Evolutionary conservation across 1,284 basidiomycete species (phyloP).

Genomic region (Leccinum griseonigrum): DNA sequence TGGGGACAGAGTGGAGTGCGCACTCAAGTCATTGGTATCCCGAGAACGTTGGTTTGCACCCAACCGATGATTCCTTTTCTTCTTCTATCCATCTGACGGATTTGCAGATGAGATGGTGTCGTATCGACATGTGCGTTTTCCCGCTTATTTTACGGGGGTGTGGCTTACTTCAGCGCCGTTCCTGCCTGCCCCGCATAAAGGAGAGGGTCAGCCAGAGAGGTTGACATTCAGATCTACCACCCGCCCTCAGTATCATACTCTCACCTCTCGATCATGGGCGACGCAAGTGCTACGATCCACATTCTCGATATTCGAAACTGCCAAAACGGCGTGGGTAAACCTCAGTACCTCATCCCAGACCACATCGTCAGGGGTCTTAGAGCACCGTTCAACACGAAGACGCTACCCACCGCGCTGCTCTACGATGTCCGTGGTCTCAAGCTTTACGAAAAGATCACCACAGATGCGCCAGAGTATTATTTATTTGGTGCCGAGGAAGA

Average conservation of each 20-base stretch:
- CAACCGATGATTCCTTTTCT: conserved; percentile 1
- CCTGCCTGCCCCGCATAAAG: neutral
- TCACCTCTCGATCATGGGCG: conserved; percentile 20
- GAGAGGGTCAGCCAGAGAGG: neutral
- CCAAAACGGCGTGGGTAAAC: conserved; percentile 2
- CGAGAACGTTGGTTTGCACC: neutral
- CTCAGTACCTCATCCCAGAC: conserved; percentile 37
- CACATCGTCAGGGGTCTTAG: conserved; percentile 57
- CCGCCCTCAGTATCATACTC: neutral
- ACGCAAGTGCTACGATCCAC: conserved; percentile 17
- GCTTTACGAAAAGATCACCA: conserved; percentile 84
- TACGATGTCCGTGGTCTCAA: conserved; percentile 85
- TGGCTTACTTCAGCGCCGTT: conserved; percentile 27
- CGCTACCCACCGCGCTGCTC: conserved; percentile 81
- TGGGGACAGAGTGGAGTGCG: neutral
- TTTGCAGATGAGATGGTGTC: neutral
- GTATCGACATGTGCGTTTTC: neutral
- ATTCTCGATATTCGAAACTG: conserved; percentile 27
- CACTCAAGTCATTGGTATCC: neutral
- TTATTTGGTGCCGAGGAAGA: conserved; percentile 78
- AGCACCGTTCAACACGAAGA: conserved; percentile 53
- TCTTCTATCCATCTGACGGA: neutral
- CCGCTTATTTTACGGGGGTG: neutral
- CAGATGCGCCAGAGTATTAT: conserved; percentile 84
- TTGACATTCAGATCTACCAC: neutral